Evolutionary conservation across 768 basidiomycete species (phyloP), one percentile per base, ranked within the genome.

Genomic region (Mycena belliarum): DNA sequence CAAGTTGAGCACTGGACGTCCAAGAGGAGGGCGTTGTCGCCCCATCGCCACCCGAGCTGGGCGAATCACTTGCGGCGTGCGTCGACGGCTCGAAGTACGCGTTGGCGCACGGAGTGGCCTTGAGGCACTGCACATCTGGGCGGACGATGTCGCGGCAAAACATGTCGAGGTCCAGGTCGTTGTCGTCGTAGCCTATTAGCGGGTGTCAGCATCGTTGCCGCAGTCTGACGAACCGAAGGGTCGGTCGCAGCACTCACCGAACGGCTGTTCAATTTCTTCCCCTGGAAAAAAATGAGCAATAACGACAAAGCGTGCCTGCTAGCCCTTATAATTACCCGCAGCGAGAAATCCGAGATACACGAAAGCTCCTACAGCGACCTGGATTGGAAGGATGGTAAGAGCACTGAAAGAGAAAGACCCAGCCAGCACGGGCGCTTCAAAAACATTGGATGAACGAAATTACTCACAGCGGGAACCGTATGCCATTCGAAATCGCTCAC

Each of bases 321-420:
- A n/a, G n/a, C n/a, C n/a, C n/a, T n/a, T n/a, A n/a, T n/a, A n/a
- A n/a, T n/a, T n/a, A n/a, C n/a, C n/a, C 1, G 87, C 85, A 6
- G 88, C 86, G 21, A 91, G 65, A 69, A 90, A 88, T 23, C 87
- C 88, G 16, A 90, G 78, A 68, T 87, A 89, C 44, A 88, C 85
- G 69, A 88, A 87, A 0, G 85, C 73, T 1, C 86, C 86, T 26
- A 89, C 78, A 9, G 77, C 76, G 5, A 87, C 84, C 61, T 62
- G 25, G 12, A 32, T 32, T 32, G 7, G 7, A 32, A 32, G 6
- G n/a, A n/a, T n/a, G n/a, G n/a, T n/a, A n/a, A n/a, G n/a, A n/a
- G 29, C 29, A 32, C 29, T 32, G 29, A 32, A 12, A 32, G 12
- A 32, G 29, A 32, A 32, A 32, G 12, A 6, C 7, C 29, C 29